Conservation (phyloP, 2,329 filamentous ascomycete species). For the Claviceps sp. region DNA sequence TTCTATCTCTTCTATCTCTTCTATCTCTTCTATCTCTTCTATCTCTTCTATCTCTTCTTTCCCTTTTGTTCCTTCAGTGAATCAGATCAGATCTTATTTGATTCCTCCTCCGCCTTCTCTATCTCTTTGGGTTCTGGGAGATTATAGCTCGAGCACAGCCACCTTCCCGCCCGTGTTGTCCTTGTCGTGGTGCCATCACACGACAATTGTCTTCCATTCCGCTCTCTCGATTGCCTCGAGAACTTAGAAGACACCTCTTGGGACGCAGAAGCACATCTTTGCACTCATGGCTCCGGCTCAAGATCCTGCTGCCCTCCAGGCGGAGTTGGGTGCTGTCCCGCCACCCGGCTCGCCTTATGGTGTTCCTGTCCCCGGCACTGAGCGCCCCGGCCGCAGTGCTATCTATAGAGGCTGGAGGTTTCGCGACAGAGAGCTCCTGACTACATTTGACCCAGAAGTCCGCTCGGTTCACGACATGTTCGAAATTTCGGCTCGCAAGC, state of each 20-base stretch:
- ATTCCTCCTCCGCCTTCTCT: neutral
- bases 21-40: neutral
- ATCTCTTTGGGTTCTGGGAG: too few relatives aligned
- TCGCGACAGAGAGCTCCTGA: constrained; percentile 55
- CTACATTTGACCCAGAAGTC: constrained; percentile 56
- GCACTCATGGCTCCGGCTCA: constrained; percentile 18
- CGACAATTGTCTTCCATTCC: neutral
- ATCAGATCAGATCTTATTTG: neutral
- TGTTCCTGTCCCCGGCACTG: constrained; percentile 61
- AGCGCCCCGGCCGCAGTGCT: constrained; percentile 55
- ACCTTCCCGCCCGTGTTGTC: too few relatives aligned
- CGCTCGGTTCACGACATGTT: constrained; percentile 71
- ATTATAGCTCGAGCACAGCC: too few relatives aligned
- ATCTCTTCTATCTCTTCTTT: neutral
- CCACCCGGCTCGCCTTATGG: constrained; percentile 67
- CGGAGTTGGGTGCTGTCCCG: constrained; percentile 47
- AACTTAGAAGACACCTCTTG: neutral
- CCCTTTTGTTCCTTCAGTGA: neutral
- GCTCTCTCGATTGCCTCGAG: constrained; percentile 2
- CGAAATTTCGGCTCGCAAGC: constrained; percentile 49
- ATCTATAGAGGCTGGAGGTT: constrained; percentile 78
- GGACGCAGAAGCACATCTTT: neutral
- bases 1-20: neutral
- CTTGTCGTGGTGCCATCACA: too few relatives aligned
- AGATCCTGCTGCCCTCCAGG: constrained; percentile 26